phyloP scores from a whole-genome alignment of 75 land plant species.

The Adiantum capillusveneris region DNA sequence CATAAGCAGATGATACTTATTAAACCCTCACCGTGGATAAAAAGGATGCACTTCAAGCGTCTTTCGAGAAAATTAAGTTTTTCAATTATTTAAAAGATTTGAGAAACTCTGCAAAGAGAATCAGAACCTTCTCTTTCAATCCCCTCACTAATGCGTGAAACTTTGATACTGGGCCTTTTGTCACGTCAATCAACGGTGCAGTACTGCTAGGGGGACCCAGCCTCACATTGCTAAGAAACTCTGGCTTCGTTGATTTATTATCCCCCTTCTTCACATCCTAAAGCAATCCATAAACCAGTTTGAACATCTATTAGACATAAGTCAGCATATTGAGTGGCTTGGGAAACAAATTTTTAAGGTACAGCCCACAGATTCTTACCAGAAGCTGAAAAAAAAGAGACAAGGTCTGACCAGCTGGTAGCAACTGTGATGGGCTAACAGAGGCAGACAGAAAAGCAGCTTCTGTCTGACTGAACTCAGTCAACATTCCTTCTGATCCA shows the following conservation, averaged over 20 bases:
- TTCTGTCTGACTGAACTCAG: slow-evolving; percentile 12
- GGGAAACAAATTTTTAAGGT: too few relatives aligned
- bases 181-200: slow-evolving; percentile 46
- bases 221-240: slow-evolving; percentile 31
- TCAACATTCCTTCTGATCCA: slow-evolving; percentile 2
- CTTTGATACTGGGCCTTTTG: slow-evolving; percentile 57
- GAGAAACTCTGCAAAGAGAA: too few relatives aligned
- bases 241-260: too few relatives aligned
- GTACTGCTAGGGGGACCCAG: slow-evolving; percentile 37
- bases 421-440: slow-evolving; percentile 38
- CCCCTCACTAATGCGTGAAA: slow-evolving; percentile 59
- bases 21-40: too few relatives aligned
- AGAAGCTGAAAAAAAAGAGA: slow-evolving; percentile 80
- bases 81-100: too few relatives aligned
- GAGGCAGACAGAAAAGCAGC: slow-evolving; percentile 51
- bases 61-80: too few relatives aligned
- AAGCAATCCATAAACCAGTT: too few relatives aligned
- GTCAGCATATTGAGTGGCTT: too few relatives aligned
- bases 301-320: too few relatives aligned
- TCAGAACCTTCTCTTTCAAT: neutral
- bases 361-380: slow-evolving; percentile 34
- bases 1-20: too few relatives aligned
- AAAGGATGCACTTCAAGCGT: too few relatives aligned
- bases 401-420: slow-evolving; percentile 61
- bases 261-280: too few relatives aligned